phyloP scores from a whole-genome alignment of 768 basidiomycete species.

The Phylloporus sp. region DNA sequence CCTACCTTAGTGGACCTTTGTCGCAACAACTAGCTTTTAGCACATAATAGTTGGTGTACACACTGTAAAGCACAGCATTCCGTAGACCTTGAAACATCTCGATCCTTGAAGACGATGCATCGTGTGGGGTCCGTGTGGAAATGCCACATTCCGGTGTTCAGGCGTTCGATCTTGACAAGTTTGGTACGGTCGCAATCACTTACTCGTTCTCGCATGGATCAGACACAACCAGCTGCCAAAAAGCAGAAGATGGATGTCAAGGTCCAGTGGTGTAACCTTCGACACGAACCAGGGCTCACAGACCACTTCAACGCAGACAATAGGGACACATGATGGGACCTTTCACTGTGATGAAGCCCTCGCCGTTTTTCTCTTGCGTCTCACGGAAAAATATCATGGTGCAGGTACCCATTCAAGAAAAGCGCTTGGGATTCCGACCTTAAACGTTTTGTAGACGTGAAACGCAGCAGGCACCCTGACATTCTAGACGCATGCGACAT shows the following conservation, averaged over 20 bases:
- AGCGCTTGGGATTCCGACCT: neutral
- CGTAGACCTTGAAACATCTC: slow-evolving; percentile 12
- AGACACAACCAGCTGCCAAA: slow-evolving; percentile 32
- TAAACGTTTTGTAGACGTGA: slow-evolving; percentile 44
- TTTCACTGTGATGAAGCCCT: slow-evolving; percentile 98
- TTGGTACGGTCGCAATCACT: neutral
- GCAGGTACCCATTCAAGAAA: slow-evolving; percentile 49
- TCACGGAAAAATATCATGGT: slow-evolving; percentile 68
- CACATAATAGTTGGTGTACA: slow-evolving; percentile 19
- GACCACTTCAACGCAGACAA: slow-evolving; percentile 44
- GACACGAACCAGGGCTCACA: neutral
- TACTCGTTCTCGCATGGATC: slow-evolving; percentile 15
- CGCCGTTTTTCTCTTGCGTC: slow-evolving; percentile 83
- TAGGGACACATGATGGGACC: slow-evolving; percentile 93
- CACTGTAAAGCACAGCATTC: slow-evolving; percentile 20
- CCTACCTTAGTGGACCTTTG: slow-evolving; percentile 21
- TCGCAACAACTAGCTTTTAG: slow-evolving; percentile 12
- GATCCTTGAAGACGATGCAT: neutral
- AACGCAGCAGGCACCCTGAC: slow-evolving; percentile 69
- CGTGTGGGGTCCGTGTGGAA: neutral
- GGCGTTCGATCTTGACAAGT: neutral
- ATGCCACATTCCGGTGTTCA: neutral
- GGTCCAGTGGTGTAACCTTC: slow-evolving; percentile 21
- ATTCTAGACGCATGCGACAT: slow-evolving; percentile 81
- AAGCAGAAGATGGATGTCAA: slow-evolving; percentile 44